Conservation (phyloP, 345 rosid genomes). For the Brassica incana region DNA sequence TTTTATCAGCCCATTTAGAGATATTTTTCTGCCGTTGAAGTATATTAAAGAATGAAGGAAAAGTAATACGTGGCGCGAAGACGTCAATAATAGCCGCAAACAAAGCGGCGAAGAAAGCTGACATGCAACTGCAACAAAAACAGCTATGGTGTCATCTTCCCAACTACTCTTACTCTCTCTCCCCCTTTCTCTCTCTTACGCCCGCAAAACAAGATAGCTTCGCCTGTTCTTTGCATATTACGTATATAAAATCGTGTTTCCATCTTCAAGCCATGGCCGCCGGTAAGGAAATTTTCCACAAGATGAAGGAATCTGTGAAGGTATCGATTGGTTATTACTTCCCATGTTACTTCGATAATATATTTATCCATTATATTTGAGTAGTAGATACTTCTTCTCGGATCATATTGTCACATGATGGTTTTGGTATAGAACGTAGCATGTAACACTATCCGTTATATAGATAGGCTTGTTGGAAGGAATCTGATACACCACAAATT, state of each 20-base stretch:
- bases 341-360: background rate
- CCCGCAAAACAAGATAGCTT: conserved; percentile 1
- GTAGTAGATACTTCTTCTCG: background rate
- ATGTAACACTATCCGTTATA: background rate
- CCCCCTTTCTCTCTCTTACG: background rate
- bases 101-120: conserved; percentile 38
- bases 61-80: conserved; percentile 38
- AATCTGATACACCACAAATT: background rate
- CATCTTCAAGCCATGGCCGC: conserved; percentile 45
- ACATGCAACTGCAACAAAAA: conserved; percentile 16
- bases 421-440: conserved; percentile 11
- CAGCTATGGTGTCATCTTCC: conserved; percentile 32
- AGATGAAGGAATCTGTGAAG: conserved; percentile 65
- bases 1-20: conserved; percentile 1
- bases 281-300: conserved; percentile 69
- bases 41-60: background rate
- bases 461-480: background rate
- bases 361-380: background rate
- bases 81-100: conserved; percentile 30
- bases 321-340: background rate
- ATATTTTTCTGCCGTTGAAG: conserved; percentile 1
- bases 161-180: background rate
- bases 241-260: background rate
- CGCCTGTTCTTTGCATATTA: background rate
- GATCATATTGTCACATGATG: background rate